Evolutionary conservation across 768 basidiomycete species (phyloP), one percentile per base, ranked within the genome.

Genomic region (Lentinula raphanica): DNA sequence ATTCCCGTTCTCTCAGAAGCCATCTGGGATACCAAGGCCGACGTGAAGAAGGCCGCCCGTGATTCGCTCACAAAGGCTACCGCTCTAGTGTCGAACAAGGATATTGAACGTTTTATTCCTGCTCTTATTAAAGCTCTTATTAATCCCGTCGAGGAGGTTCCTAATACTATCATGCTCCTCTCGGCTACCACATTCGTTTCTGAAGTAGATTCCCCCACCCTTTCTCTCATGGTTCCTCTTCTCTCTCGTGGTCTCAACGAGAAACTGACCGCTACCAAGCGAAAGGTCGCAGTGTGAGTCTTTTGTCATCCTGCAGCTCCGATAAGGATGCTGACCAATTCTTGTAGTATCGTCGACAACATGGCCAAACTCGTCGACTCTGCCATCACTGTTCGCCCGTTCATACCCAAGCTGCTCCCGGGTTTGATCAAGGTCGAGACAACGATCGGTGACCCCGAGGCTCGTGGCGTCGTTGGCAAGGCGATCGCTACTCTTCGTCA

Each of bases 141-240:
- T 78, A 95, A 99, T 83, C 97, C 97, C 67, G 94, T 97, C 63
- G 96, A 99, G 80, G 97, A 99, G 86, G 95, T 98, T 59, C 91
- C 95, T 67, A 88, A 86, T 67, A 97, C 94, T 68, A 92, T 98
- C 68, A 82, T 83, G 62, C 90, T 96, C 77, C 93, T 97, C 76
- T 94, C 95, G 75, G 86, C 95, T 59, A 98, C 95, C 75, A 98
- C 95, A 74, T 98, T 97, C 87, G 95, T 98, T 92, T 92, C 95
- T 54, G 95, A 98, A 82, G 95, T 98, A 76, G 95, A 97, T 68
- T 94, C 94, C 50, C 83, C 94, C 58, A 97, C 95, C 64, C 88
- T 98, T 64, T 97, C 95, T 66, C 86, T 98, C 65, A 97, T 98
- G 93, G 95, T 95, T 60, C 95, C 95, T 68, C 87, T 98, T 19